Percentiles rank a stretch among this genome's conserved stretches.
Conservation (phyloP, 192 early-diverging fungal genomes). For the Mortierella claussenii region DNA sequence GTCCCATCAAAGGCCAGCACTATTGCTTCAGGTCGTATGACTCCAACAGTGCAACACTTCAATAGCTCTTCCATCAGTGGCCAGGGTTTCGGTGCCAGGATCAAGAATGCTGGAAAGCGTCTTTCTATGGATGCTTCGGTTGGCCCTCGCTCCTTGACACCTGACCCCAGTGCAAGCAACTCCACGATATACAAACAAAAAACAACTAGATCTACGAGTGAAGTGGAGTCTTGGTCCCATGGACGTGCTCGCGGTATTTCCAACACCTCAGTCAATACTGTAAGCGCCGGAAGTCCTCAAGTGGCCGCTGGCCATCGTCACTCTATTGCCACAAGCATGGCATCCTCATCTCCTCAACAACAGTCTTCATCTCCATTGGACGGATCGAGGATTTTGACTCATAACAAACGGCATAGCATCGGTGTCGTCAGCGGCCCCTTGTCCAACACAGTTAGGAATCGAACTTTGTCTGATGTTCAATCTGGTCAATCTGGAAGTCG, state of each 20-base stretch:
- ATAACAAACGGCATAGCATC: slow-evolving; percentile 23
- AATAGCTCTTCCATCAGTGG: slow-evolving; percentile 4
- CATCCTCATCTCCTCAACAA: background rate
- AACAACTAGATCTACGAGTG: slow-evolving; percentile 26
- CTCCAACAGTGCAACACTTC: slow-evolving; percentile 7
- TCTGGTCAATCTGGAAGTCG: slow-evolving; percentile 27
- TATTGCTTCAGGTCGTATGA: slow-evolving; percentile 6
- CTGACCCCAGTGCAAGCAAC: background rate
- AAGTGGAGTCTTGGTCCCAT: slow-evolving; percentile 31
- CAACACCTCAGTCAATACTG: background rate
- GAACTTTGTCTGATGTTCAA: slow-evolving; percentile 31
- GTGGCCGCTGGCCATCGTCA: background rate
- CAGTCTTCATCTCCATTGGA: slow-evolving; percentile 5
- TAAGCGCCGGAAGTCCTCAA: slow-evolving; percentile 1
- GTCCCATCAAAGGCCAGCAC: slow-evolving; percentile 1
- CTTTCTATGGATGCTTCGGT: slow-evolving; percentile 36
- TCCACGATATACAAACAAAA: slow-evolving; percentile 49
- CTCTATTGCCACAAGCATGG: slow-evolving; percentile 3
- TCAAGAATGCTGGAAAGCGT: slow-evolving; percentile 45
- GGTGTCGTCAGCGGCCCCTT: background rate
- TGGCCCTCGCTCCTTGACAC: background rate
- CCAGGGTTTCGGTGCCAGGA: slow-evolving; percentile 20
- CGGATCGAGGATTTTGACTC: slow-evolving; percentile 8
- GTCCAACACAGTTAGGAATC: slow-evolving; percentile 17
- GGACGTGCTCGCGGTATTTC: slow-evolving; percentile 17